Conservation (phyloP, 2,329 filamentous ascomycete genomes). For the Fusarium poae region DNA sequence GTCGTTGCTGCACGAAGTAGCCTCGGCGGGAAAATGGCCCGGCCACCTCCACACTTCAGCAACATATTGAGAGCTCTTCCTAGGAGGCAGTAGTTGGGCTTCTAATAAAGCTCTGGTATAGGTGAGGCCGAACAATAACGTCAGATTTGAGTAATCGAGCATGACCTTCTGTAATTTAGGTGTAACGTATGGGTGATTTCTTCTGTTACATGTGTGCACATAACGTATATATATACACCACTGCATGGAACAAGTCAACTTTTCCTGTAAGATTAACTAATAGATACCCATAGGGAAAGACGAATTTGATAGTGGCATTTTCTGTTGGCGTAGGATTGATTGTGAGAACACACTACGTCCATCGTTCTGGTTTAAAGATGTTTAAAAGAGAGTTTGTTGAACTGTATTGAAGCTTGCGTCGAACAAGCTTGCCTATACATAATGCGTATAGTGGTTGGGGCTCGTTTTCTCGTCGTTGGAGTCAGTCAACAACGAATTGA, state of each 20-base stretch:
- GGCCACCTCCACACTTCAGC: conserved; percentile 31
- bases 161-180: background rate
- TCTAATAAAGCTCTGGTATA: background rate
- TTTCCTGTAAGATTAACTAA: background rate
- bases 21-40: conserved; percentile 46
- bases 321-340: background rate
- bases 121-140: background rate
- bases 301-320: background rate
- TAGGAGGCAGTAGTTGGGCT: no score
- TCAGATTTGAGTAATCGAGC: background rate
- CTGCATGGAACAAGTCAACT: background rate
- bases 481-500: background rate
- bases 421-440: background rate
- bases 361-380: background rate
- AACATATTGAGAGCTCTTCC: background rate
- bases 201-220: background rate
- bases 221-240: background rate
- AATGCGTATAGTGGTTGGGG: background rate
- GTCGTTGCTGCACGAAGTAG: conserved; percentile 30
- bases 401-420: background rate
- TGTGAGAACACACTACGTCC: background rate
- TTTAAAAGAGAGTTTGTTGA: background rate
- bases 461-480: background rate
- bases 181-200: background rate
- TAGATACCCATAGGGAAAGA: background rate